Conservation (phyloP, 148 eudicot species). For the Vaccinium myrtillus region DNA sequence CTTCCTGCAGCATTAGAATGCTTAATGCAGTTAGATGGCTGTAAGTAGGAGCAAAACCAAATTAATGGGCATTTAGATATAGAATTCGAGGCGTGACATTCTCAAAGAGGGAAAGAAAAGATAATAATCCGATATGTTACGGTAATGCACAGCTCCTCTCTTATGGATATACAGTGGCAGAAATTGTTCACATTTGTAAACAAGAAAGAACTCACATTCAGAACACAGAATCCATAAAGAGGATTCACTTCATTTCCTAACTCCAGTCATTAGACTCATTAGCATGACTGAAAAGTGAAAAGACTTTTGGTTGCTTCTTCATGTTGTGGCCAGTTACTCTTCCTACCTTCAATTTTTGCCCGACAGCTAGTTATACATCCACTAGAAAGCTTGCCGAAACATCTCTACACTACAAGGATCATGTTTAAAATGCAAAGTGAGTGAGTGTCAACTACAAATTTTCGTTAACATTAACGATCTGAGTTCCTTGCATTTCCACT, state of each 20-base stretch:
- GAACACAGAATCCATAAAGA: not conserved
- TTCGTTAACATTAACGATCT: not conserved
- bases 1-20: conserved; percentile 46
- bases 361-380: not conserved
- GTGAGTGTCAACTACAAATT: not conserved
- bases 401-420: not conserved
- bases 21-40: conserved; percentile 9
- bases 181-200: not conserved
- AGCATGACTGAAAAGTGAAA: not conserved
- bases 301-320: not conserved
- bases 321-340: too few species aligned
- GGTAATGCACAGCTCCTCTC: not conserved
- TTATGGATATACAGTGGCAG: not conserved
- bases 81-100: not conserved
- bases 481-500: not conserved
- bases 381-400: not conserved
- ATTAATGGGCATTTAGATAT: not conserved
- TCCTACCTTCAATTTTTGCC: not conserved
- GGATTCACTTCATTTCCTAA: not conserved
- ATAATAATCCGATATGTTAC: not conserved
- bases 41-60: not conserved
- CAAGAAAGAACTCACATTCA: not conserved
- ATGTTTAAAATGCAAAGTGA: not conserved
- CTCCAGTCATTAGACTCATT: not conserved
- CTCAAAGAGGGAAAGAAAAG: not conserved